Base-by-base conservation (phyloP, 257 asterid genomes). In the Gynochthodes officinalis region DNA sequence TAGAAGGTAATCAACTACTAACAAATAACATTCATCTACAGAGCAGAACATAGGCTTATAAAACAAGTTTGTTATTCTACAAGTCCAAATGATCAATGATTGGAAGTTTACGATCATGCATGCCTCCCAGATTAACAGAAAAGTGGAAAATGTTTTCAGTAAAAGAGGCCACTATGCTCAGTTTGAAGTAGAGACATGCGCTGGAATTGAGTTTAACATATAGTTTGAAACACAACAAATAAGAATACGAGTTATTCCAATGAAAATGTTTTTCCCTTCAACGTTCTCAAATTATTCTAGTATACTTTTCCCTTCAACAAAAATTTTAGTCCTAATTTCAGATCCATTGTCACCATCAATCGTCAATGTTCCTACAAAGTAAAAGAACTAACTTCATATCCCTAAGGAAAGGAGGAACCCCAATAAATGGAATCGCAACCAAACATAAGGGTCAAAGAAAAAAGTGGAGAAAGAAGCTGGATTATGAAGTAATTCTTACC, bases 401-500 rank as follows among this genome's bases (percentile, higher is more conserved):
- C 7, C 64, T 7, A 16, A 6, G 48, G 13, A 32, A 30, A 30
- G 30, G 65, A 32, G 25, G 23, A 60, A 15, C 4, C 25, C 65
- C 10, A 14, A 59, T 23, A 61, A 16, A n/a, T 27, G 30, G 15
- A 54, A 2, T 54, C 33, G 46, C 27, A 60, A 32, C 67, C 27
- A 18, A 14, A 5, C 27, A 2, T 13, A 35, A 43, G 61, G 28
- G 19, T 37, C 42, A 33, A 25, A 37, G 21, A 49, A 39, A 35
- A 37, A 15, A 4, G 59, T 0, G 18, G 42, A 19, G 23, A 69
- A 7, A 12, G n/a, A 27, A 1, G 3, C 32, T 5, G 32, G 43
- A 15, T 54, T 15, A 37, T 63, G 52, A 39, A 14, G n/a, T 19
- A n/a, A 7, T 10, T 48, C 72, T 79, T 81, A 88, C 97, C 91